A percentile compares a stretch with the other conserved stretches of the same genome.
Conservation (phyloP, 164 flowering plant genomes). For the Tinospora cordifolia region DNA sequence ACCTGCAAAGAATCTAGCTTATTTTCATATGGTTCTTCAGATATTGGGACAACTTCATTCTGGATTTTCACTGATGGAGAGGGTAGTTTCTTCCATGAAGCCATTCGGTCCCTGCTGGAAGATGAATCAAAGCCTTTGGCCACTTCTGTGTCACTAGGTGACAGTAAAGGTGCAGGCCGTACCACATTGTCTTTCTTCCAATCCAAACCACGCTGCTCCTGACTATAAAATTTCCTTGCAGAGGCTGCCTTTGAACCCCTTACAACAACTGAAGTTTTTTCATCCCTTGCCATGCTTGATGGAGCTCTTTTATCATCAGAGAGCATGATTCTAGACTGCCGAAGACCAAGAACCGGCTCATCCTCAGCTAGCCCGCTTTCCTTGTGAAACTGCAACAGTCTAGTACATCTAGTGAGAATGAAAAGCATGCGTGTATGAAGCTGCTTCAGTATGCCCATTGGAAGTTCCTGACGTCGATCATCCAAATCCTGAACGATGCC, state of each 20-base stretch:
- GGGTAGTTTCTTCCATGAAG: conserved; percentile 91
- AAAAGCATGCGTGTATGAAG: conserved; percentile 98
- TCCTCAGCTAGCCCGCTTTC: conserved; percentile 91
- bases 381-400: conserved; percentile 94
- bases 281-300: conserved; percentile 34
- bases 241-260: conserved; percentile 37
- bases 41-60: conserved; percentile 36
- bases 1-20: conserved; percentile 31
- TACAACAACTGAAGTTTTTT: conserved; percentile 28
- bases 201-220: conserved; percentile 67
- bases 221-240: conserved; percentile 70
- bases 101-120: conserved; percentile 49
- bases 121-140: conserved; percentile 47
- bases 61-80: conserved; percentile 51
- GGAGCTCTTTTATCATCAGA: conserved; percentile 56
- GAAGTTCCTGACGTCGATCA: conserved; percentile 93
- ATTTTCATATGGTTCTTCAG: conserved; percentile 33
- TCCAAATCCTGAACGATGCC: conserved; percentile 97
- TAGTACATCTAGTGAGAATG: conserved; percentile 93
- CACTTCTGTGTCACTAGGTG: conserved; percentile 32
- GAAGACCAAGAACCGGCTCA: conserved; percentile 56
- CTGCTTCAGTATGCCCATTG: conserved; percentile 85
- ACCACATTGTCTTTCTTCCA: conserved; percentile 42
- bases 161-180: conserved; percentile 21
- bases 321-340: conserved; percentile 55